These are phyloP conservation scores for Ceratonia siliqua DNA, from an alignment of 306 rosid species.

Conservation along the genomic window DNA sequence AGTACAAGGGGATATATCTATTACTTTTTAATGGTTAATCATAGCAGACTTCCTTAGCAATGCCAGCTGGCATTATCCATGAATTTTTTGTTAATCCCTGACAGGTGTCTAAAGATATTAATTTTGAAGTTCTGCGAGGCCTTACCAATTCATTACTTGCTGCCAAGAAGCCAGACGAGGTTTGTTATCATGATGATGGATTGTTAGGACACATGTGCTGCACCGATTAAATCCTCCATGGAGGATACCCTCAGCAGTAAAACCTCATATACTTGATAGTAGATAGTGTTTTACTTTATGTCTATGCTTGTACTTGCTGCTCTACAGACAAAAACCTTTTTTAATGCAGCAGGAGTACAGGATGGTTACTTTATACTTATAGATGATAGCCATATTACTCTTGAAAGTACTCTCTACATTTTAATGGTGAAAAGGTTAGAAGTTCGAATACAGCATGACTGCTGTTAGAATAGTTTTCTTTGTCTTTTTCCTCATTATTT, in stretches of 20 bases:
- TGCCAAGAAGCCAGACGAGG: slow-evolving; percentile 92
- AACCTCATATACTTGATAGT: neutral
- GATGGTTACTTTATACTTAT: neutral
- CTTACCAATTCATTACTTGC: slow-evolving; percentile 83
- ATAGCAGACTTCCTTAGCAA: slow-evolving; percentile 3
- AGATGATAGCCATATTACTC: neutral
- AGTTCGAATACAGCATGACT: neutral
- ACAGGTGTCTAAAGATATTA: slow-evolving; percentile 73
- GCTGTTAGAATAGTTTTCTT: neutral
- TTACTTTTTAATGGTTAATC: neutral
- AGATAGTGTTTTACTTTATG: slow-evolving; percentile 11
- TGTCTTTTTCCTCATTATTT: slow-evolving; percentile 6
- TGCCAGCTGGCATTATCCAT: slow-evolving; percentile 19
- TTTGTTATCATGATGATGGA: slow-evolving; percentile 39
- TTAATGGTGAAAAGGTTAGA: neutral
- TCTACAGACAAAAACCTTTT: neutral
- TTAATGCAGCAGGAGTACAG: neutral
- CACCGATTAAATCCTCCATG: neutral
- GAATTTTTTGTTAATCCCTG: slow-evolving; percentile 30
- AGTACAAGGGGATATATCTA: neutral
- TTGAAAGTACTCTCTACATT: slow-evolving; percentile 8
- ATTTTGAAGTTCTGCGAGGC: slow-evolving; percentile 82
- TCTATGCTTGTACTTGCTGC: neutral
- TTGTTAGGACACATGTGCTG: slow-evolving; percentile 18
- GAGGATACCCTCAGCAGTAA: neutral